phyloP scores from a whole-genome alignment of 345 rosid species.

The Hibiscus mutabilis region DNA sequence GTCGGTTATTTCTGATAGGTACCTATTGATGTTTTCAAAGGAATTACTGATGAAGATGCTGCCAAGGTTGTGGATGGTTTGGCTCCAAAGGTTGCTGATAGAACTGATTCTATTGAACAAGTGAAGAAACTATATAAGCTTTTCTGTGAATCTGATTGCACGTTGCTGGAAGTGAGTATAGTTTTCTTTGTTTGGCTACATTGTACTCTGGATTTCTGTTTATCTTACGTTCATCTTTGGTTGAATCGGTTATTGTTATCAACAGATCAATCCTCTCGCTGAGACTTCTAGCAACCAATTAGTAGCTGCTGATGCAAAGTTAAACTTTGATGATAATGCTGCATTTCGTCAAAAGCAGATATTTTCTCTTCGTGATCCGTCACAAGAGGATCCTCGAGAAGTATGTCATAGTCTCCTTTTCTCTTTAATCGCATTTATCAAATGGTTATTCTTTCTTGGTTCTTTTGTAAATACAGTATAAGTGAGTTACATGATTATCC shows the following conservation, averaged over 20 bases:
- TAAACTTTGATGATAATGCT: constrained; percentile 99
- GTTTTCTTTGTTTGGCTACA: constrained; percentile 4
- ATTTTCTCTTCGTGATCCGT: constrained; percentile 79
- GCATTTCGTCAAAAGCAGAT: constrained; percentile 82
- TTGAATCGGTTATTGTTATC: constrained; percentile 4
- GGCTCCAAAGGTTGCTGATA: constrained; percentile 74
- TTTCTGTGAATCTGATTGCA: constrained; percentile 78
- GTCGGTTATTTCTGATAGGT: constrained; percentile 47
- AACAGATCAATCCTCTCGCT: constrained; percentile 93
- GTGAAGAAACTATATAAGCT: constrained; percentile 94
- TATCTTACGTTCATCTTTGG: neutral
- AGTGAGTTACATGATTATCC: constrained; percentile 17
- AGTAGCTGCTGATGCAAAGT: constrained; percentile 99
- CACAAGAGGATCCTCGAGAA: constrained; percentile 99
- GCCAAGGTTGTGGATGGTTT: constrained; percentile 94
- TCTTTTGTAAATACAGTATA: neutral
- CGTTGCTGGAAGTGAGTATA: constrained; percentile 82
- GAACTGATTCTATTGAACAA: constrained; percentile 79
- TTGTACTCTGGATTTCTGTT: neutral
- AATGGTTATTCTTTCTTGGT: neutral
- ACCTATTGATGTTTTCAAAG: constrained; percentile 85
- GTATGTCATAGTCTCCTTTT: constrained; percentile 28
- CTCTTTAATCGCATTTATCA: neutral
- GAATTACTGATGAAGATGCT: constrained; percentile 99
- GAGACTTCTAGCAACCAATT: constrained; percentile 78